Percentiles rank a stretch among this genome's conserved stretches.
These are phyloP conservation scores for Avena sativa DNA, from an alignment of 176 grass and related monocot species.

Conservation along the genomic window DNA sequence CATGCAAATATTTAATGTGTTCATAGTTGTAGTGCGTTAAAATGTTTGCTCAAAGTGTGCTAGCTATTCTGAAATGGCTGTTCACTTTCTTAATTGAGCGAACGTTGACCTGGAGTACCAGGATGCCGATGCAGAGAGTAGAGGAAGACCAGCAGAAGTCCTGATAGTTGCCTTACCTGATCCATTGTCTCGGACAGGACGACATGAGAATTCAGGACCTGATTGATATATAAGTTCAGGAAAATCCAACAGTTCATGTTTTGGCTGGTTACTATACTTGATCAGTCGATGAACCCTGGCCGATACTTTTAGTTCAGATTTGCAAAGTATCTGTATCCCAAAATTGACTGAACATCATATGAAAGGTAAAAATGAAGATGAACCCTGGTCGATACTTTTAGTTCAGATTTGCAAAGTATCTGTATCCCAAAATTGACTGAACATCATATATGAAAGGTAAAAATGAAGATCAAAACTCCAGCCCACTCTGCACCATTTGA, in stretches of 20 bases:
- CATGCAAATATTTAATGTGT: too few relatives aligned
- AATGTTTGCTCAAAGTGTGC: too few relatives aligned
- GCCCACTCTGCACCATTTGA: too few relatives aligned
- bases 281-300: neutral
- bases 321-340: neutral
- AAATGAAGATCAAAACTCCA: neutral
- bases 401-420: too few relatives aligned
- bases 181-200: too few relatives aligned
- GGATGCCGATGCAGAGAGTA: too few relatives aligned
- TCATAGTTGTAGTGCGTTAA: too few relatives aligned
- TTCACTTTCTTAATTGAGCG: neutral
- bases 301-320: neutral
- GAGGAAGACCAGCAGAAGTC: neutral
- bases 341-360: neutral
- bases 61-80: neutral
- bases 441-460: neutral
- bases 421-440: too few relatives aligned
- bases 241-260: neutral
- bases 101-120: neutral
- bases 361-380: neutral
- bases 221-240: too few relatives aligned
- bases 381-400: too few relatives aligned
- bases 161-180: neutral
- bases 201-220: too few relatives aligned
- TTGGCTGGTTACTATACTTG: neutral